Evolutionary conservation across 2,329 filamentous ascomycete genomes (phyloP).

Genomic region (Cladosporium sp.): DNA sequence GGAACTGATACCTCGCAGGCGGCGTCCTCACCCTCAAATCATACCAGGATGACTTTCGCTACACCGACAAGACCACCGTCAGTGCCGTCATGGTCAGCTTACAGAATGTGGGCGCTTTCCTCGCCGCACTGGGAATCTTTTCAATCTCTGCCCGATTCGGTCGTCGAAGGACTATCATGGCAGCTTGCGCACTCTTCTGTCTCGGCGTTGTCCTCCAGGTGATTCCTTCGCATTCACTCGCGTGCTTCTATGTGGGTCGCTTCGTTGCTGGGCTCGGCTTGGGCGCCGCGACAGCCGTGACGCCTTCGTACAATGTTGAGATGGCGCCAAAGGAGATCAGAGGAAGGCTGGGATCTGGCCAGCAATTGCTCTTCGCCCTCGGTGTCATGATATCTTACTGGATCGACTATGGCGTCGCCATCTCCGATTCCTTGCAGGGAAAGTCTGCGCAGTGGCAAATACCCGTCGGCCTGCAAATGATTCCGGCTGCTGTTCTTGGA

Average conservation of each 20-base stretch:
- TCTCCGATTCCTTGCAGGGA: slow-evolving; percentile 29
- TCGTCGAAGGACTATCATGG: slow-evolving; percentile 40
- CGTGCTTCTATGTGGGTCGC: slow-evolving; percentile 34
- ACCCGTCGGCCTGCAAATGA: slow-evolving; percentile 50
- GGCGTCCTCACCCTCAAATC: slow-evolving; percentile 27
- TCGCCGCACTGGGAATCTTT: slow-evolving; percentile 47
- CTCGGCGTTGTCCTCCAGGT: slow-evolving; percentile 43
- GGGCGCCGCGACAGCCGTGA: slow-evolving; percentile 52
- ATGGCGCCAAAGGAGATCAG: slow-evolving; percentile 40
- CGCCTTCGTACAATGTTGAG: slow-evolving; percentile 58
- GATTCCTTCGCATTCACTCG: slow-evolving; percentile 38
- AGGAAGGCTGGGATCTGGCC: slow-evolving; percentile 46
- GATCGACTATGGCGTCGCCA: slow-evolving; percentile 45
- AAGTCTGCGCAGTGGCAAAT: slow-evolving; percentile 50
- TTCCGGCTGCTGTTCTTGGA: slow-evolving; percentile 45
- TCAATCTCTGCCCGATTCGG: slow-evolving; percentile 45
- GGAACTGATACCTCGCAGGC: slow-evolving; percentile 13
- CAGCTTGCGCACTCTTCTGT: slow-evolving; percentile 39
- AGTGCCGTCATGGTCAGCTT: slow-evolving; percentile 42
- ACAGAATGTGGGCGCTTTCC: slow-evolving; percentile 49
- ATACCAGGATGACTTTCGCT: slow-evolving; percentile 25
- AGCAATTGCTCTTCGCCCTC: slow-evolving; percentile 48
- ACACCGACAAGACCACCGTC: slow-evolving; percentile 24
- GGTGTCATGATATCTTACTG: slow-evolving; percentile 51
- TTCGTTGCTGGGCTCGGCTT: slow-evolving; percentile 40